Base-by-base conservation (phyloP, 352 stramenopile genomes). In the Globisporangium irregulare region DNA sequence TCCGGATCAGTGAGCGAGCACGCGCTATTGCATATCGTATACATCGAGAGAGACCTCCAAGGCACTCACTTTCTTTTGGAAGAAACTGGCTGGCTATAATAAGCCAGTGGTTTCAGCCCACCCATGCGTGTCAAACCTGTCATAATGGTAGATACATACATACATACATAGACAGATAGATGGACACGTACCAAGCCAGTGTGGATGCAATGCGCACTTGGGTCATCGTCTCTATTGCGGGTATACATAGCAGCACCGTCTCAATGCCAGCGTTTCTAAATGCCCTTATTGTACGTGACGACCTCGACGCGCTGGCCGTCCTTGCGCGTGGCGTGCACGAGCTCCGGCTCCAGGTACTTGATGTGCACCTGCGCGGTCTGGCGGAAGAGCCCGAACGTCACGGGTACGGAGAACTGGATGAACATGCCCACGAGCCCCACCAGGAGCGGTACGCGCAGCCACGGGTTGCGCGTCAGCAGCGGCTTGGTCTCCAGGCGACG, bases 311-410 rank as follows among this genome's bases (percentile, higher is more conserved):
- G 73, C 62, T 82, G 62, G 14, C 84, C 79, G 48, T 92, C 78
- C 43, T 80, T 81, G 14, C 74, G 73, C 43, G 36, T 78, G 38
- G 67, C 67, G 22, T 70, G 41, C 5, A 75, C 71, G 60, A 93
- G 70, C 64, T 93, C 76, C 8, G 84, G 79, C 62, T 96, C 89
- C 9, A 96, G 73, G 43, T 88, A 83, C 41, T 80, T 77, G 25
- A 76, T 68, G 36, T 86, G 66, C 9, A 94, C 69, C 68, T 92
- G 83, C 62, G 87, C 87, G 3, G 86, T 92, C 65, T 94, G 89
- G 22, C 85, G 82, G 74, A 96, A 96, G 29, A 96, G 76, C 22
- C 85, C 89, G 60, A 96, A 96, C 55, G 89, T 96, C 27, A 95
- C 64, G 4, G 89, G 89, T 56, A 96, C 89, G 4, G 86, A 92